phyloP scores from a whole-genome alignment of 192 early-diverging fungal genomes.

The Diversispora epigaea region DNA sequence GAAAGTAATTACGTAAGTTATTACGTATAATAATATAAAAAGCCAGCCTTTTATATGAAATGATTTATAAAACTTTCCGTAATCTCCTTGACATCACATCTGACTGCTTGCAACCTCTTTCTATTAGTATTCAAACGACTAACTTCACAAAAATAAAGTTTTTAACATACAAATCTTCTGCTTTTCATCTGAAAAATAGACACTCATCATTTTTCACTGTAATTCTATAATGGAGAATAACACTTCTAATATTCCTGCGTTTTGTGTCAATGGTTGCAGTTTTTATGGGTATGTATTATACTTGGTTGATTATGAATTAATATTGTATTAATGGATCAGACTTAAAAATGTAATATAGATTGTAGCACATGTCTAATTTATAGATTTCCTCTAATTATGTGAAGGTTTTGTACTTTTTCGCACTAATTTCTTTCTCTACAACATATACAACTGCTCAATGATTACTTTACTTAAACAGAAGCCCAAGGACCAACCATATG shows the following conservation, averaged over 20 bases:
- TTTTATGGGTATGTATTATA: conserved; percentile 62
- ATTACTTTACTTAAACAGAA: not conserved
- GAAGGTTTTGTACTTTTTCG: not conserved
- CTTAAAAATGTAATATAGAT: not conserved
- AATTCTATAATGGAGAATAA: conserved; percentile 65
- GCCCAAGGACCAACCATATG: conserved; percentile 65
- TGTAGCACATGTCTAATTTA: not conserved
- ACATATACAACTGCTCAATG: not conserved
- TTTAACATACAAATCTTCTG: no score
- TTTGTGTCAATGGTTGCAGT: conserved; percentile 70
- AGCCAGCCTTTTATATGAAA: no score
- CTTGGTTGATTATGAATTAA: not conserved
- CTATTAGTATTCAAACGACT: no score
- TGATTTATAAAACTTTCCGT: no score
- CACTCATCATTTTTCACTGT: no score
- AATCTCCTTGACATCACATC: no score
- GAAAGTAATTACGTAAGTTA: no score
- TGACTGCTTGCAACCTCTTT: no score
- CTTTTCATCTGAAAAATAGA: no score
- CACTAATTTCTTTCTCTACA: conserved; percentile 27
- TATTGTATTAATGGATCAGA: not conserved
- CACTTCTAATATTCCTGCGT: conserved; percentile 54
- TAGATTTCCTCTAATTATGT: not conserved
- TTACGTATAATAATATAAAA: no score
- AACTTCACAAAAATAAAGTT: no score